These are phyloP conservation scores for Aureobasidium sp. DNA, from an alignment of 2,329 filamentous ascomycete species.

Conservation along the genomic window DNA sequence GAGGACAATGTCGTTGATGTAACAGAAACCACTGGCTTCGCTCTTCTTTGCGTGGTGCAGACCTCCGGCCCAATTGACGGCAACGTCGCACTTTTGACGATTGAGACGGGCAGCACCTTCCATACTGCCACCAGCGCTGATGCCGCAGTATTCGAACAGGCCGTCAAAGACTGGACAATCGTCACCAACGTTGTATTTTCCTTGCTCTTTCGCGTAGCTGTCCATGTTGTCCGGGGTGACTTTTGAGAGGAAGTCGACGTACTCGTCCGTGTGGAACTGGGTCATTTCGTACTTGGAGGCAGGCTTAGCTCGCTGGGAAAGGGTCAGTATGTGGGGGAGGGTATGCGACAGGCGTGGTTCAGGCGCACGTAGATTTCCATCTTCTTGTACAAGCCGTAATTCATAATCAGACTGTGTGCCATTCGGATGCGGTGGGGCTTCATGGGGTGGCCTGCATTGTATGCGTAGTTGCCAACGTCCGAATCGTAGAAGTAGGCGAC, in stretches of 20 bases:
- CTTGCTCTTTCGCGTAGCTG: slow-evolving; percentile 80
- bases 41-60: slow-evolving; percentile 45
- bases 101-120: slow-evolving; percentile 63
- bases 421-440: slow-evolving; percentile 63
- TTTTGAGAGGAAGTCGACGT: slow-evolving; percentile 68
- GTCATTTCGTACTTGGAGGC: slow-evolving; percentile 65
- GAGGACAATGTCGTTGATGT: slow-evolving; percentile 56
- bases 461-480: slow-evolving; percentile 96
- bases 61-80: slow-evolving; percentile 47
- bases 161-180: slow-evolving; percentile 61
- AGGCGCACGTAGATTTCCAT: slow-evolving; percentile 61
- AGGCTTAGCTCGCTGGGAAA: slow-evolving; percentile 25
- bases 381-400: slow-evolving; percentile 66
- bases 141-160: slow-evolving; percentile 63
- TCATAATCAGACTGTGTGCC: slow-evolving; percentile 60
- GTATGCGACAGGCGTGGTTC: background rate
- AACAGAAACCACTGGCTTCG: slow-evolving; percentile 43
- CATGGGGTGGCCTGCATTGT: slow-evolving; percentile 68
- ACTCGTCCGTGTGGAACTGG: slow-evolving; percentile 66
- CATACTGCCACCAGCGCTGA: slow-evolving; percentile 64
- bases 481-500: slow-evolving; percentile 98
- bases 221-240: slow-evolving; percentile 99
- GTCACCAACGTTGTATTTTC: slow-evolving; percentile 63
- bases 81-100: slow-evolving; percentile 61
- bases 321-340: background rate